Evolutionary conservation across 768 basidiomycete species (phyloP), one percentile per base, ranked within the genome.

Genomic region (Hypholoma fasciculare): DNA sequence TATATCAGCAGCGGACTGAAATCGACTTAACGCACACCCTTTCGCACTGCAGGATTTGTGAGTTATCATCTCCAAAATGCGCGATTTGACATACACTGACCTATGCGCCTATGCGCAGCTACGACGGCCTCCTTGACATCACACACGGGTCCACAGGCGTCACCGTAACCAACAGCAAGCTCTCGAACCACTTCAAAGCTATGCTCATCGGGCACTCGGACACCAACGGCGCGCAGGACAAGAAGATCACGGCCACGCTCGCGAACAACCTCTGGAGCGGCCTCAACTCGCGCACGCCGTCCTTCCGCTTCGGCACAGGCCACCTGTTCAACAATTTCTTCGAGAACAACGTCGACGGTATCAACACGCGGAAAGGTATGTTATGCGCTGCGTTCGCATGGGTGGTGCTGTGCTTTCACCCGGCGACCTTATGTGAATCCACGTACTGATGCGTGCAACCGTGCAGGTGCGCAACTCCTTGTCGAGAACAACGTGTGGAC

Each of bases 401-500:
- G 17, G 20, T 57, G 20, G 44, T 7, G 13, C 34, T 44, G 6
- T 23, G 9, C 26, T 17, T 14, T 19, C 14, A 4, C 23, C 23
- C 23, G 23, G 23, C 23, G 23, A 23, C 23, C 23, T 23, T 23
- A 23, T 23, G 23, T 4, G 23, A 23, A 4, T n/a, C 23, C 4
- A 23, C 1, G 23, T 23, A 19, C 46, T 42, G 20, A 6, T 20
- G 19, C 9, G 9, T 20, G 16, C 12, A 47, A 38, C 42, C 26
- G 36, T 11, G 4, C 56, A 74, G 78, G 74, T 62, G 79, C 78
- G 51, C 76, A 78, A 61, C 75, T 78, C 51, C 72, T 80, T 27
- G 76, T 79, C 52, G 77, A 80, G 64, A 78, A 78, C 72, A 80
- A 80, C 60, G 74, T 79, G 20, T 79, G 72, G 73, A 74, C 71